Base-by-base conservation (phyloP, 1,284 basidiomycete species). In the Malassezia slooffiae region DNA sequence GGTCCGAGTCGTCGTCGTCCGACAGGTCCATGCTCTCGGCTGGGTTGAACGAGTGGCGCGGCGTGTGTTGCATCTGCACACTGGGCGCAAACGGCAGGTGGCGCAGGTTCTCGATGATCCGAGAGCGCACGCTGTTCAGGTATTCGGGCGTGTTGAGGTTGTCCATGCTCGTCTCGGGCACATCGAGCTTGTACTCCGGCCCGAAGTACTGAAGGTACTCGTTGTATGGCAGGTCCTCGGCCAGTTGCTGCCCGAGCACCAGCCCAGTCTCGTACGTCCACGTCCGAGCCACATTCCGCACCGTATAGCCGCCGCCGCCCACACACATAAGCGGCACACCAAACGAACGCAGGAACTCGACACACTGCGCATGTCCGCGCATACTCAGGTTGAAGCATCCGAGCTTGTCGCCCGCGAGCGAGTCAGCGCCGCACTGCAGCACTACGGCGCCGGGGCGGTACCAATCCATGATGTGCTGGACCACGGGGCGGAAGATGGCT, bases 181-280 rank as follows among this genome's bases (percentile, higher is more conserved):
- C 90, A 62, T 95, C 88, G 22, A 97, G 76, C 57, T 90, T 79
- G 72, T 91, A 97, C 46, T 89, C 77, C 11, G 93, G 93, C 0
- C 90, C 91, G 70, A 90, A 97, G 80, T 90, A 97, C 70, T 96
- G 90, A 68, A 95, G 86, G 71, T 89, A 95, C 60, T 90, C 83
- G 71, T 86, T 93, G 79, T 85, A 95, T 0, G 91, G 91, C 52
- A 97, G 37, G 30, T 70, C 57, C 27, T 79, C 78, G 55, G 85
- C 79, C 41, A 96, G 81, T 64, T 89, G 82, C 35, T 85, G 76
- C 1, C 86, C 89, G 10, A 91, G 77, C 24, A 89, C 84, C 61
- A 91, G 83, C 0, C 88, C 90, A 0, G 93, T 97, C 71, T 99
- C 93, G 72, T 86, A 95, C 16, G 89, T 83, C 91, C 91, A 99